Base-by-base conservation (phyloP, 2,329 filamentous ascomycete species). In the Penicillium rolfsii region DNA sequence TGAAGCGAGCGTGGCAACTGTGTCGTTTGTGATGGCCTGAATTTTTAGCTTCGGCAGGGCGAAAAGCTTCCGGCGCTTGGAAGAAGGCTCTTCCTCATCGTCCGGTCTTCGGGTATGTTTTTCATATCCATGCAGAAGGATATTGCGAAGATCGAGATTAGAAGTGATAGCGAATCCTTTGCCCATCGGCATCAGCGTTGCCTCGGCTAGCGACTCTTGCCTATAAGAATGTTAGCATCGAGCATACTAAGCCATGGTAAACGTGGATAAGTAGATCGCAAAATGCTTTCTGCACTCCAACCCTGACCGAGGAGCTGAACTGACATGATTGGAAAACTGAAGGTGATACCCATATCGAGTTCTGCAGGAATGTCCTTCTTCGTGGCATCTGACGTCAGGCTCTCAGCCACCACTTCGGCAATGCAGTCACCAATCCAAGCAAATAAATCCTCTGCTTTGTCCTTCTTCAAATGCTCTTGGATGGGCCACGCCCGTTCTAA, bases 361-460 rank as follows among this genome's bases (percentile, higher is more conserved):
- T 81, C 79, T n/a, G 76, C 73, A 4, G 79, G 79, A 11, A 79
- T 71, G 30, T 73, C 67, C 8, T 74, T 74, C 60, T 71, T 77
- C 26, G 73, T 76, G 26, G 72, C 69, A 59, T 80, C 77, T 5
- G 75, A 75, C 4, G 73, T 74, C 58, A 82, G 64, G 53, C 77
- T 80, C 62, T 87, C 83, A 35, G 78, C 79, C 16, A 94, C 87
- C 3, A 93, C 89, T 62, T 89, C 82, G 14, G 89, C 89, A 67
- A 95, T 91, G 70, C 89, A 90, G 67, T 85, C 81, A 28, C 91
- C 91, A 66, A 95, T 91, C 91, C 91, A 95, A n/a, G 83, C 77
- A 74, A 95, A 95, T 2, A 94, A 79, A 59, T 88, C 87, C 59
- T 91, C 87, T 1, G 89, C 86, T 64, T 93, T 88, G 67, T 92